phyloP scores from a whole-genome alignment of 257 asterid genomes.

The Solanum peruvianum region DNA sequence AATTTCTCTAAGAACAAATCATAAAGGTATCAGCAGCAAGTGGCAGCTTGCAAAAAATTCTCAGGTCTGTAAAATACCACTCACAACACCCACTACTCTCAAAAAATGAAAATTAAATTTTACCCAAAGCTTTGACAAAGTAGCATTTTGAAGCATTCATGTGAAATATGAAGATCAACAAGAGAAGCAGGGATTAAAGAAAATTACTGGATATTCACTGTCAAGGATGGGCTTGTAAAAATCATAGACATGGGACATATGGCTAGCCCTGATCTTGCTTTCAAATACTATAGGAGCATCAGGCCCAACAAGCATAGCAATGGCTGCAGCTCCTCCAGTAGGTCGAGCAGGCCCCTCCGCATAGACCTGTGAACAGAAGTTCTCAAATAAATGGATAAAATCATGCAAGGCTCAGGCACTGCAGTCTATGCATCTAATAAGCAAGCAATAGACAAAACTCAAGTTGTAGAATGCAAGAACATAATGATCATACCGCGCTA shows the following conservation, averaged over 20 bases:
- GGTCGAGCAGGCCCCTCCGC: conserved; percentile 99
- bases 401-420: not conserved
- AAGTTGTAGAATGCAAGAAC: not conserved
- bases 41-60: not conserved
- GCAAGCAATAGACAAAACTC: not conserved
- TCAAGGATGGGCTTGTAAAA: conserved; percentile 98
- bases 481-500: conserved; percentile 68
- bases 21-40: not conserved
- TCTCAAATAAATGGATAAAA: not conserved
- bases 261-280: conserved; percentile 91
- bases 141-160: not conserved
- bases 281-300: conserved; percentile 95
- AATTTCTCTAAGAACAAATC: not conserved
- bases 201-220: conserved; percentile 95
- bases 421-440: not conserved
- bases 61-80: not conserved
- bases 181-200: not conserved
- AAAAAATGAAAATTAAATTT: not conserved
- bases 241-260: conserved; percentile 95
- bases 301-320: conserved; percentile 97
- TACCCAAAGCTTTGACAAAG: not conserved
- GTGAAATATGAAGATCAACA: not conserved
- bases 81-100: not conserved
- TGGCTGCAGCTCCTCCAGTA: conserved; percentile 98
- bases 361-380: conserved; percentile 58